These are phyloP conservation scores for Croton laevigatus DNA, from an alignment of 441 rosid species.

Conservation along the genomic window DNA sequence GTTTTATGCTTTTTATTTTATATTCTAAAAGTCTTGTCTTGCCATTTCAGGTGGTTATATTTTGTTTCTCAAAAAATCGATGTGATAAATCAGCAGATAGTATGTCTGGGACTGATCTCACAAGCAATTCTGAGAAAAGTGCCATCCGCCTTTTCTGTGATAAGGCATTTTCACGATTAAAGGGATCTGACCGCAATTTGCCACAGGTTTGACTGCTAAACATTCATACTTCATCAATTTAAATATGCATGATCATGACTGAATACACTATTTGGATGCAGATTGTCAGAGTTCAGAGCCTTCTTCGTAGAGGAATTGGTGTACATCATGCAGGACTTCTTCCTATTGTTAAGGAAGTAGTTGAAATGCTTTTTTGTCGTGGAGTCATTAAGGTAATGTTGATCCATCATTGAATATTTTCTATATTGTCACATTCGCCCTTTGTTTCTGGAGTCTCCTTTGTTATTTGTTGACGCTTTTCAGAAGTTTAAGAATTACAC, in stretches of 20 bases:
- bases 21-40: conserved; percentile 22
- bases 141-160: conserved; percentile 89
- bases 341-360: conserved; percentile 99
- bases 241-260: conserved; percentile 16
- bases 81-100: conserved; percentile 89
- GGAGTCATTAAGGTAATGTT: conserved; percentile 90
- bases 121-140: conserved; percentile 84
- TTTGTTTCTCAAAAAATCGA: conserved; percentile 95
- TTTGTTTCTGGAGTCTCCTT: conserved; percentile 10
- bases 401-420: neutral
- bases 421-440: neutral
- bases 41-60: conserved; percentile 68
- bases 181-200: conserved; percentile 93
- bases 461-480: conserved; percentile 6
- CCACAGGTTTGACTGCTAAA: conserved; percentile 74
- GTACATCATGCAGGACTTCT: conserved; percentile 99
- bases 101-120: conserved; percentile 75
- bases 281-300: conserved; percentile 91
- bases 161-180: conserved; percentile 92
- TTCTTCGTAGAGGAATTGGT: conserved; percentile 90
- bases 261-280: conserved; percentile 32
- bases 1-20: conserved; percentile 13
- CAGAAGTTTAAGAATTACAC: conserved; percentile 7
- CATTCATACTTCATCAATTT: conserved; percentile 20
- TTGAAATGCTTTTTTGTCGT: conserved; percentile 98